Conservation (phyloP, 495 filamentous ascomycete genomes). For the Lichenothelia convexa region DNA sequence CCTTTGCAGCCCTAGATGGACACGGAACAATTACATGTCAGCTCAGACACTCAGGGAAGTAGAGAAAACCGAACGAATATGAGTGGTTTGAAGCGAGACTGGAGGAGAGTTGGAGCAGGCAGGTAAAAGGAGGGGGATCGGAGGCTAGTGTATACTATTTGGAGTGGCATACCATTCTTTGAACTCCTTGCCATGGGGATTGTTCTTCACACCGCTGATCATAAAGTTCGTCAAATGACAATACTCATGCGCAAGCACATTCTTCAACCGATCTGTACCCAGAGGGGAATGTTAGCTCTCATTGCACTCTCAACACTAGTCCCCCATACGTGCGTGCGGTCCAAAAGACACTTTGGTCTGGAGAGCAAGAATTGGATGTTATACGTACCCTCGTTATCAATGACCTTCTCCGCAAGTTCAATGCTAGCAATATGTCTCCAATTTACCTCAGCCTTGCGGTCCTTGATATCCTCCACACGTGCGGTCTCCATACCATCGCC, state of each 20-base stretch:
- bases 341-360: no score
- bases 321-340: no score
- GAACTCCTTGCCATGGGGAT: conserved; percentile 72
- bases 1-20: conserved; percentile 33
- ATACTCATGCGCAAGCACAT: conserved; percentile 85
- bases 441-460: no score
- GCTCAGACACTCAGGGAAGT: no score
- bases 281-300: background rate
- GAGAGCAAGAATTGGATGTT: no score
- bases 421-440: conserved; percentile 55
- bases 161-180: no score
- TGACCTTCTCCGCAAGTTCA: conserved; percentile 74
- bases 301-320: no score
- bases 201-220: conserved; percentile 43
- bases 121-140: background rate
- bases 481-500: conserved; percentile 3
- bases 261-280: conserved; percentile 60
- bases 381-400: conserved; percentile 47
- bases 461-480: no score
- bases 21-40: no score
- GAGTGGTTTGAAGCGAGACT: no score
- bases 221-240: conserved; percentile 86
- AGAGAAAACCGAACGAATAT: no score
- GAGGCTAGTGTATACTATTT: conserved; percentile 13
- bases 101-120: conserved; percentile 8